Evolutionary conservation across 768 basidiomycete species (phyloP), one percentile per base, ranked within the genome.

Genomic region (Pisolithus albus): DNA sequence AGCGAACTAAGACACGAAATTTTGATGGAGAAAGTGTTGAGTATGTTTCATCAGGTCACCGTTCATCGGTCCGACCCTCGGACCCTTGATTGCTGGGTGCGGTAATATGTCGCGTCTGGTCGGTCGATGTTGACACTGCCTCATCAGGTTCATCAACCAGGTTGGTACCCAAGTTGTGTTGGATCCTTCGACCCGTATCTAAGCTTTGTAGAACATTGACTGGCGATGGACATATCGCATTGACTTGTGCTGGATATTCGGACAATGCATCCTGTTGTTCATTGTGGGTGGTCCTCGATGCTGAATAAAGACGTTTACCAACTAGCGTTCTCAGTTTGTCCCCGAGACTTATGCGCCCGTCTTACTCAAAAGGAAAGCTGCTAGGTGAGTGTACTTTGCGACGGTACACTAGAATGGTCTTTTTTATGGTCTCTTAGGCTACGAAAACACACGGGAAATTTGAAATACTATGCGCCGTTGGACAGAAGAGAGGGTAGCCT

Each of bases 221-320:
- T 87, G 86, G 86, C 68, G 85, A 53, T 92, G 88, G 89, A 88
- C 87, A 0, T 92, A 83, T 67, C 80, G 82, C 51, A 67, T 86
- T 15, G 63, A 84, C 51, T 54, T 83, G 2, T 86, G 86, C 19
- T 92, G 89, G 91, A 72, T 77, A 0, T 80, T 78, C 45, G 67
- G 67, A 3, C 75, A 88, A 62, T 64, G 74, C 8, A 46, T 77
- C 7, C 69, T 78, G 0, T 66, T 92, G 7, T 60, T 81, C 44
- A 21, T 78, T 40, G 83, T 84, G 56, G 57, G 76, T 42, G 21
- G 21, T 10, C 16, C 10, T 38, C 19, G 23, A 18, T 26, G 48
- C 6, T 24, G 18, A 43, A 24, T 34, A 28, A 34, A 4, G 23
- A 13, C 13, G 30, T n/a, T 42, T 51, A n/a, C 47, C 24, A 36